Percentiles rank a stretch among this genome's conserved stretches.
Evolutionary conservation across 495 filamentous ascomycete species (phyloP).

Genomic region (Pyrenula aspistea): DNA sequence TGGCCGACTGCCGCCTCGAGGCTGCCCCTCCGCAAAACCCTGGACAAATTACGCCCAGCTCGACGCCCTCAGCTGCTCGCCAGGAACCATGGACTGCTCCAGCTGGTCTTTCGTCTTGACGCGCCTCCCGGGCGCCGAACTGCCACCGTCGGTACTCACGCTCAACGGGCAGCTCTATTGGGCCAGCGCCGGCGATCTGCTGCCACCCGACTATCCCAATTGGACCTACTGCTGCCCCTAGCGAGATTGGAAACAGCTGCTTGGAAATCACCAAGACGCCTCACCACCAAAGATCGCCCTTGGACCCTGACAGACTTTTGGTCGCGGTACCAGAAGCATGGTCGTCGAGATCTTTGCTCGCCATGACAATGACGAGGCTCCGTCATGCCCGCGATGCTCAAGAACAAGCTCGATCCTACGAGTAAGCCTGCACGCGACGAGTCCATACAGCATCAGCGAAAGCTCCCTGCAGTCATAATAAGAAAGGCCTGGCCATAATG

Average conservation of each 20-base stretch:
- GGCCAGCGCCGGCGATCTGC: not conserved
- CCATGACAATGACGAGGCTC: too few relatives aligned
- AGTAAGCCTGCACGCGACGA: too few relatives aligned
- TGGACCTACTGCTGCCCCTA: not conserved
- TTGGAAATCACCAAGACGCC: not conserved
- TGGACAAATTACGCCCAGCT: not conserved
- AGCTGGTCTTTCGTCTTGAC: too few relatives aligned
- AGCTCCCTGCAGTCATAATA: not conserved
- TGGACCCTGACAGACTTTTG: too few relatives aligned
- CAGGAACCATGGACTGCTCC: too few relatives aligned
- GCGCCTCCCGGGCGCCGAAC: too few relatives aligned
- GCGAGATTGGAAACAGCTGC: not conserved
- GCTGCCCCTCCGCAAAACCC: not conserved
- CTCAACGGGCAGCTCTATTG: not conserved
- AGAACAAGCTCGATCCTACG: too few relatives aligned
- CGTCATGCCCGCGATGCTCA: too few relatives aligned
- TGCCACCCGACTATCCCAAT: not conserved
- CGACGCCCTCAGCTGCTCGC: not conserved
- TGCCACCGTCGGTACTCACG: too few relatives aligned
- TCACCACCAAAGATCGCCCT: not conserved
- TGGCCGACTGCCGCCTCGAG: not conserved
- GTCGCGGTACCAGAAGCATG: too few relatives aligned
- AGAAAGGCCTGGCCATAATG: not conserved
- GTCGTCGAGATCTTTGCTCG: too few relatives aligned
- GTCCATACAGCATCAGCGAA: too few relatives aligned